Percentiles rank a stretch among this genome's conserved stretches.
phyloP scores from a whole-genome alignment of 2,329 filamentous ascomycete genomes.

The Coniochaeta sp. region DNA sequence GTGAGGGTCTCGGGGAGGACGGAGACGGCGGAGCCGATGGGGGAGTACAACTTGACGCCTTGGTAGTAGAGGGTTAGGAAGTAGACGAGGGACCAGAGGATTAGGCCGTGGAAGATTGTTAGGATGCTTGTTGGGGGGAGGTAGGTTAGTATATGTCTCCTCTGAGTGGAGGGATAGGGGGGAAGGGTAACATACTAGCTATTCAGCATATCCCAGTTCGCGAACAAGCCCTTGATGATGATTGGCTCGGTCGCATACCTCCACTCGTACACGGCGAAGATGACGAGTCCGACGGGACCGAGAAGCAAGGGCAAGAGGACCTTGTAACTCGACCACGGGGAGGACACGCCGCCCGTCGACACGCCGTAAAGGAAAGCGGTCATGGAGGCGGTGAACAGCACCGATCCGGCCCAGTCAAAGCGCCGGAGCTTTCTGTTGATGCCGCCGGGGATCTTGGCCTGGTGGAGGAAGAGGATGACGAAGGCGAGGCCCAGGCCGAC shows the following conservation, averaged over 20 bases:
- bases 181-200: slow-evolving; percentile 1
- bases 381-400: slow-evolving; percentile 52
- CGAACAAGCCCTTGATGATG: slow-evolving; percentile 36
- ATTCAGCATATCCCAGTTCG: slow-evolving; percentile 39
- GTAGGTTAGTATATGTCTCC: slow-evolving; percentile 6
- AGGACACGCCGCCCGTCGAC: slow-evolving; percentile 60
- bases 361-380: slow-evolving; percentile 55
- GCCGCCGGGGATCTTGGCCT: slow-evolving; percentile 38
- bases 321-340: slow-evolving; percentile 58
- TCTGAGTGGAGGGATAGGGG: background rate
- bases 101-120: slow-evolving; percentile 50
- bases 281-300: slow-evolving; percentile 41
- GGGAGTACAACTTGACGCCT: slow-evolving; percentile 44
- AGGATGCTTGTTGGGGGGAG: slow-evolving; percentile 25
- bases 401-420: slow-evolving; percentile 57
- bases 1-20: slow-evolving; percentile 55
- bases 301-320: slow-evolving; percentile 56
- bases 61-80: slow-evolving; percentile 38
- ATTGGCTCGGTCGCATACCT: slow-evolving; percentile 42
- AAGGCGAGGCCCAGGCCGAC: slow-evolving; percentile 39
- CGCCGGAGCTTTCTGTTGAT: slow-evolving; percentile 39
- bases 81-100: slow-evolving; percentile 48
- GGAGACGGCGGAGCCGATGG: slow-evolving; percentile 47
- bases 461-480: slow-evolving; percentile 43
- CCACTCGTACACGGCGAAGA: slow-evolving; percentile 48